A percentile compares a stretch with the other conserved stretches of the same genome.
Conservation (phyloP, 129 eudicot species). For the Dittrichia graveolens region DNA sequence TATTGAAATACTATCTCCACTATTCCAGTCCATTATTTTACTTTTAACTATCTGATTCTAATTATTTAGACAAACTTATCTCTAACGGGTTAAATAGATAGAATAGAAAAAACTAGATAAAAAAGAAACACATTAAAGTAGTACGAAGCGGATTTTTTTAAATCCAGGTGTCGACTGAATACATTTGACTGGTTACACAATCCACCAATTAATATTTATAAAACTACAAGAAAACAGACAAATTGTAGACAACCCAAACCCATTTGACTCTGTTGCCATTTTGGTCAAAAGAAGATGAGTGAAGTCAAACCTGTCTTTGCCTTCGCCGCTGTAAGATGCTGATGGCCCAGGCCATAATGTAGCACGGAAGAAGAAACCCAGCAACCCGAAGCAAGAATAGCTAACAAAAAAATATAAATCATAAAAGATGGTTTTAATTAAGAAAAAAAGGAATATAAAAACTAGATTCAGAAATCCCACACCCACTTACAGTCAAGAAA, state of each 20-base stretch:
- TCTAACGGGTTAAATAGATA: neutral
- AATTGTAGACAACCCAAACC: neutral
- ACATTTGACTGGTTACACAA: too few species aligned
- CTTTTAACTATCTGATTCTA: too few species aligned
- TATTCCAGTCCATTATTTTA: too few species aligned
- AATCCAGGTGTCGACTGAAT: too few species aligned
- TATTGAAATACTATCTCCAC: too few species aligned
- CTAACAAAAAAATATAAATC: slow-evolving; percentile 39
- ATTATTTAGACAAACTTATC: too few species aligned
- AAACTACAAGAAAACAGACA: too few species aligned
- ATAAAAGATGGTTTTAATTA: neutral
- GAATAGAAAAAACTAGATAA: neutral
- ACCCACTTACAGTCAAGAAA: slow-evolving; percentile 68
- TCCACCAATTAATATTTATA: too few species aligned
- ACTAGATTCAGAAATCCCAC: slow-evolving; percentile 1
- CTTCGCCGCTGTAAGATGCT: slow-evolving; percentile 90
- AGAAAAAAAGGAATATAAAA: neutral
- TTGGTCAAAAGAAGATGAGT: neutral
- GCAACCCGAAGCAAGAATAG: slow-evolving; percentile 82
- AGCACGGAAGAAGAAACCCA: slow-evolving; percentile 94
- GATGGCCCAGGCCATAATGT: slow-evolving; percentile 88
- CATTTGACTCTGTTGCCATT: neutral
- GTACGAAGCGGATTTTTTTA: too few species aligned
- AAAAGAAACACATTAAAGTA: neutral
- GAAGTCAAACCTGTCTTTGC: slow-evolving; percentile 73